Base-by-base conservation (phyloP, 2,329 filamentous ascomycete genomes). In the Clarireedia paspali region DNA sequence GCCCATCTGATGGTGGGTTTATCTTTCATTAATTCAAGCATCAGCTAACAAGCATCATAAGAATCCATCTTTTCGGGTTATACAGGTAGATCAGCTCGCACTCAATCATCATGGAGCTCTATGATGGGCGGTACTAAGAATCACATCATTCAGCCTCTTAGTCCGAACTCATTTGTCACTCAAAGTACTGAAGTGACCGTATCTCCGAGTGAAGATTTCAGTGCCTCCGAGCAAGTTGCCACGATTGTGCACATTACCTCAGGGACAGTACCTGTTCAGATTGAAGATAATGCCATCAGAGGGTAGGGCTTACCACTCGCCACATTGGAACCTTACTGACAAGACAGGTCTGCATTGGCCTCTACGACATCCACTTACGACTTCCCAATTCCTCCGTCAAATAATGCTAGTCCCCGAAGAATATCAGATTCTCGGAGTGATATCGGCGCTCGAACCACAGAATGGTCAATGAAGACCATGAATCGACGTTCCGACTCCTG, bases 51-150 rank as follows among this genome's bases (percentile, higher is more conserved):
- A 53, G 17, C 6, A 30, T 67, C 61, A n/a, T 57, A 60, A 70
- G 77, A 76, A 51, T 78, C 77, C 4, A 70, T 74, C 2, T 65
- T 75, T 34, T 77, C 76, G 0, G 75, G 70, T 60, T 73, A 73
- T 68, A 77, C 75, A 20, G 70, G 73, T 17, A 64, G 57, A 46
- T 65, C 65, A 36, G 67, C 63, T 10, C 67, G 68, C 15, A 68
- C 67, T 12, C 69, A 69, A 6, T 70, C 71, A 9, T 69, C 67
- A 17, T 70, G 66, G 48, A 64, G 64, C 4, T 70, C 70, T 5
- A 57, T 65, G 9, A 59, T 65, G 14, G 69, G 71, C 42, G 63
- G 65, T 4, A 42, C 46, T 10, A 69, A 68, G 40, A 53, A 50
- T 46, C 58, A 45, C 24, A 50, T 61, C 26, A 64, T 74, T 14